These are phyloP conservation scores for Citrus glauca DNA, from an alignment of 345 rosid genomes.

Conservation along the genomic window DNA sequence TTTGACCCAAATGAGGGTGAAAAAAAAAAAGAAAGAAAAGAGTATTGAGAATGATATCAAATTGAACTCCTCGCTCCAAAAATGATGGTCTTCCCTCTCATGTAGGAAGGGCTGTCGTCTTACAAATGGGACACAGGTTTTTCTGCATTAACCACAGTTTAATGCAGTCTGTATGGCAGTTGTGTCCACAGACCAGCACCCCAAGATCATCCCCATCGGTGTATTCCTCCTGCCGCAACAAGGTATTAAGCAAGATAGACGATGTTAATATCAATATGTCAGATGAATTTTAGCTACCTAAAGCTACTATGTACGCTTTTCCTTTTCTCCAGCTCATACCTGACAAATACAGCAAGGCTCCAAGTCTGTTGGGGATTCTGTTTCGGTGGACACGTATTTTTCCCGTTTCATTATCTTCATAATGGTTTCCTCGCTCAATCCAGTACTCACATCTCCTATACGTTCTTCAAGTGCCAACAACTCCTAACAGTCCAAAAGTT, in stretches of 20 bases:
- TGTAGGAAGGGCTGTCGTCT: constrained; percentile 54
- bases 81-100: constrained; percentile 10
- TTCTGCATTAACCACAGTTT: constrained; percentile 82
- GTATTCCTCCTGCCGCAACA: constrained; percentile 66
- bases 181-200: constrained; percentile 74
- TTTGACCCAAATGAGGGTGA: background rate
- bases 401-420: constrained; percentile 48
- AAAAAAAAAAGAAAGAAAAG: background rate
- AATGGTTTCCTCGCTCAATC: constrained; percentile 70
- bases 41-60: constrained; percentile 11
- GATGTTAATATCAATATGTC: background rate
- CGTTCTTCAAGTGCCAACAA: constrained; percentile 85
- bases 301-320: background rate
- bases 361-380: constrained; percentile 30
- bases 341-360: constrained; percentile 94
- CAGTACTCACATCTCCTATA: constrained; percentile 86
- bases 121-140: constrained; percentile 89
- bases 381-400: constrained; percentile 26
- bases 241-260: background rate
- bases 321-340: constrained; percentile 32
- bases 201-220: constrained; percentile 68
- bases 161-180: constrained; percentile 68
- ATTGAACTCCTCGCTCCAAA: background rate
- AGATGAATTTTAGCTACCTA: background rate
- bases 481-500: constrained; percentile 44